These are phyloP conservation scores for Pisolithus orientalis DNA, from an alignment of 768 basidiomycete genomes.

Conservation along the genomic window DNA sequence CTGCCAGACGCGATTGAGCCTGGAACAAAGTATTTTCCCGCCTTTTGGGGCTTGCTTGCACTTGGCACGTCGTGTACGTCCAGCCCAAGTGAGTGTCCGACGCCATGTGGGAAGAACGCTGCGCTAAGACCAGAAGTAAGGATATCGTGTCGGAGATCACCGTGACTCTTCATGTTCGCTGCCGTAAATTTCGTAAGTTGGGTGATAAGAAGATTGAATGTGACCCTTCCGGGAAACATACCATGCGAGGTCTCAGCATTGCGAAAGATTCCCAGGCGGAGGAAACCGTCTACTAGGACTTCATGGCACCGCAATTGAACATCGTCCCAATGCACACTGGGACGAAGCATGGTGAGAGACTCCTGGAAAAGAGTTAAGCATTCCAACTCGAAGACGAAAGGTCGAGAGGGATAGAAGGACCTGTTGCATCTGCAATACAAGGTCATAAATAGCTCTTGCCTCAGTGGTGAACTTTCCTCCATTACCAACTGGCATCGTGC, in stretches of 20 bases:
- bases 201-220: neutral
- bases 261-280: slow-evolving; percentile 81
- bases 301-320: slow-evolving; percentile 82
- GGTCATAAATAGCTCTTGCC: slow-evolving; percentile 75
- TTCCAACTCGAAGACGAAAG: neutral
- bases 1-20: slow-evolving; percentile 60
- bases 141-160: slow-evolving; percentile 40
- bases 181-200: neutral
- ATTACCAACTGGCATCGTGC: slow-evolving; percentile 91
- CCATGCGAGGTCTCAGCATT: slow-evolving; percentile 39
- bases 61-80: slow-evolving; percentile 92
- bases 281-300: slow-evolving; percentile 75
- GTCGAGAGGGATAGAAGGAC: slow-evolving; percentile 4
- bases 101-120: slow-evolving; percentile 93
- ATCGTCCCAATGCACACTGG: slow-evolving; percentile 86
- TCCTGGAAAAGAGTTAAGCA: slow-evolving; percentile 33
- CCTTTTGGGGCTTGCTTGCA: slow-evolving; percentile 66
- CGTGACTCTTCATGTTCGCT: slow-evolving; percentile 9
- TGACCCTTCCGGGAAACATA: neutral
- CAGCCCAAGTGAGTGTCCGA: slow-evolving; percentile 86
- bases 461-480: slow-evolving; percentile 83
- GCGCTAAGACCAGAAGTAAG: slow-evolving; percentile 69
- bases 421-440: slow-evolving; percentile 91
- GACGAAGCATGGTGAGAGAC: slow-evolving; percentile 61
- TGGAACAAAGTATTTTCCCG: slow-evolving; percentile 55